Base-by-base conservation (phyloP, 2,329 filamentous ascomycete genomes). In the Hypoxylon sp. region DNA sequence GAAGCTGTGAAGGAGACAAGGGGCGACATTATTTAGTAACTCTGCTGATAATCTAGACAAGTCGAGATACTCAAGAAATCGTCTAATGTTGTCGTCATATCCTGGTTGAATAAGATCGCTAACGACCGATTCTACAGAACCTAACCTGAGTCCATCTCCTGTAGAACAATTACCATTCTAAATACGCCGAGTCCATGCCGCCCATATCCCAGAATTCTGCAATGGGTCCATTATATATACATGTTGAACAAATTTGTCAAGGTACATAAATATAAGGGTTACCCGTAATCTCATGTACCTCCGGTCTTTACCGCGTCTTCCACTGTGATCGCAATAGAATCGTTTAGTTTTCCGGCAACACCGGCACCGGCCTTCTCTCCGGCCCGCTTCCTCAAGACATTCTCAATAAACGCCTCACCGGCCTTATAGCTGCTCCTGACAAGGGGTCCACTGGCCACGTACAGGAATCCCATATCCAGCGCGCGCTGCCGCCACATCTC, bases 361-460 rank as follows among this genome's bases (percentile, higher is more conserved):
- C 49, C 41, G 2, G 63, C 51, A 0, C 51, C 38, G 3, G 30
- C 73, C 70, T 80, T 84, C 68, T 81, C 80, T 19, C 82, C 84
- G 0, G 84, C 86, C 55, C 93, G 86, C 88, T 97, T 97, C 81
- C 93, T 92, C 66, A 99, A 83, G 19, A 99, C 95, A 75, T 99
- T 99, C 85, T 99, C 96, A 74, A 99, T 99, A 78, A 99, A 99
- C 1, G 94, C 93, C 83, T 99, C 96, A 38, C 96, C 96, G 1
- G 96, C 96, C 85, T 99, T 99, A 84, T 99, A 99, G 50, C 93
- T 97, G 73, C 94, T 97, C 66, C 96, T 88, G 23, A 99, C 95
- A 51, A 99, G 84, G 1, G 96, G 96, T 0, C 96, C 96, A 63
- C 92, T 96, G 13, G 96, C 96, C 79, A 94, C 97, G 83, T 98